Conservation (phyloP, 495 filamentous ascomycete genomes). For the Penicillium chermesinum region DNA sequence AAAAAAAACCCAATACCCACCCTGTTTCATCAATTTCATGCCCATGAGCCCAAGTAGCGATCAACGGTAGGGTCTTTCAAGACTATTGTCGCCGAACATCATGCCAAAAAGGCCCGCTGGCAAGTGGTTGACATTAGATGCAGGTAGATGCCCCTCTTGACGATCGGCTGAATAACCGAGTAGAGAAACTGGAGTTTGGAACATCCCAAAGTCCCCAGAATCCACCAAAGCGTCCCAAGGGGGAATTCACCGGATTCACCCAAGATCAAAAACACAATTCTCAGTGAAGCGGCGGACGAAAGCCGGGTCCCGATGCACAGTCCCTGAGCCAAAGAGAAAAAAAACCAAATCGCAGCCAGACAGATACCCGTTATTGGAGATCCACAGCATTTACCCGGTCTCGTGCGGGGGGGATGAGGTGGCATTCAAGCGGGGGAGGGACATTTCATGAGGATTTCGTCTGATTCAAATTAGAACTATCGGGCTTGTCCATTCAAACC, state of each 20-base stretch:
- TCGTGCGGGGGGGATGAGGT: neutral
- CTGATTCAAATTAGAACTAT: neutral
- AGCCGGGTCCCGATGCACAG: too few species aligned
- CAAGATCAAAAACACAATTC: too few species aligned
- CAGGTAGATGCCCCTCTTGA: neutral
- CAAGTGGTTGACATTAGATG: neutral
- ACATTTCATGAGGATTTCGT: neutral
- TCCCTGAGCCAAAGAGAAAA: neutral
- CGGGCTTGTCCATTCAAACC: neutral
- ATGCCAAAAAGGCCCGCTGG: neutral
- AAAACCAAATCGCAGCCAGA: constrained; percentile 1
- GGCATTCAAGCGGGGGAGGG: neutral
- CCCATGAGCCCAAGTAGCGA: too few species aligned
- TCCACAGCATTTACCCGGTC: neutral
- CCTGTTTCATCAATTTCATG: too few species aligned
- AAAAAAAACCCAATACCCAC: neutral
- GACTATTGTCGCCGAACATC: too few species aligned
- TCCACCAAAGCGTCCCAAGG: too few species aligned
- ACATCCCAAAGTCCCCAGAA: neutral
- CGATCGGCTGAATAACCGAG: neutral
- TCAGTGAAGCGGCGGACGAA: too few species aligned
- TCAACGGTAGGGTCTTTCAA: too few species aligned
- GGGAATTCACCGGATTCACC: too few species aligned
- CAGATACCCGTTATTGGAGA: neutral
- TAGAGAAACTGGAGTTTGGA: neutral